Conservation (phyloP, 306 rosid species). For the Albizia julibrissin region DNA sequence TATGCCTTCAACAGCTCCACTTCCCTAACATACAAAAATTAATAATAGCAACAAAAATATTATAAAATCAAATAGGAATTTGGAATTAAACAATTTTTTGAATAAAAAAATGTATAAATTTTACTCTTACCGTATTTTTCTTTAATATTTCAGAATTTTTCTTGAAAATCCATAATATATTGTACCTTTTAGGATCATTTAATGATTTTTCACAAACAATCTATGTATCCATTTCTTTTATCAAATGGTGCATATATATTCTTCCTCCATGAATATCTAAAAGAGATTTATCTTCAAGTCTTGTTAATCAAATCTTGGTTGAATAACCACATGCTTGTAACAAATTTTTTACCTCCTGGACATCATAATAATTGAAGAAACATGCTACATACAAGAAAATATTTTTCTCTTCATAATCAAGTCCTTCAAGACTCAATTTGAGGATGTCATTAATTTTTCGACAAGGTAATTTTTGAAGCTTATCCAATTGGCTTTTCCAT, state of each 20-base stretch:
- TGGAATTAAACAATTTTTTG: neutral
- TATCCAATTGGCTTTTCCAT: constrained; percentile 28
- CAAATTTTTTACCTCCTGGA: neutral
- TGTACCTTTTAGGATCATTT: neutral
- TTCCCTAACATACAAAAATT: neutral
- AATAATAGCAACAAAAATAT: neutral
- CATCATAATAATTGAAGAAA: neutral
- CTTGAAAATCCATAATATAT: neutral
- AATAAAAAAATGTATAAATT: no score
- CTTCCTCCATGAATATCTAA: neutral
- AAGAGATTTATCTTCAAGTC: neutral
- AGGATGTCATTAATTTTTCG: neutral
- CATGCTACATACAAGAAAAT: constrained; percentile 30
- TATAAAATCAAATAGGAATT: neutral
- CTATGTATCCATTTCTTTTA: neutral
- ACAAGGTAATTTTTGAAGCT: neutral
- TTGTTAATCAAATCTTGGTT: neutral
- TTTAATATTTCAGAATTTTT: no score
- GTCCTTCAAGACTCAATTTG: neutral
- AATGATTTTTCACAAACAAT: neutral
- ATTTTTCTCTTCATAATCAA: neutral
- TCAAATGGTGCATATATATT: neutral
- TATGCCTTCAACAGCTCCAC: neutral
- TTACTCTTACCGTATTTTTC: neutral
- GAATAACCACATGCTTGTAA: neutral